Percentiles rank a stretch among this genome's conserved stretches.
Conservation (phyloP, 768 basidiomycete genomes). For the Piloderma croceum region DNA sequence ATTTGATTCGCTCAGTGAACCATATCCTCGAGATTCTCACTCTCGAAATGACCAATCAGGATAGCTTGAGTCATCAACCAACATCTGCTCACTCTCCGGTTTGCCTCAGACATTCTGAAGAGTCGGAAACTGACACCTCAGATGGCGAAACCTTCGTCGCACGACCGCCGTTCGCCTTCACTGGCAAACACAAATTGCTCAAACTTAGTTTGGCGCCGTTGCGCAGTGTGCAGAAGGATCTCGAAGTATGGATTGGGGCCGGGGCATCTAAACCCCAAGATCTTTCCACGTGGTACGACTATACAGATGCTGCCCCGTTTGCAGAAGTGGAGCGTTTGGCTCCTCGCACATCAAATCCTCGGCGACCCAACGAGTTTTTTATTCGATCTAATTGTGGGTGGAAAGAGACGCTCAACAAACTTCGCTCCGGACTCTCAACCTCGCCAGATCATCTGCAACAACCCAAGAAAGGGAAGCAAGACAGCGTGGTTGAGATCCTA, state of each 20-base stretch:
- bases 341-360: too few species aligned
- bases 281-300: constrained; percentile 33
- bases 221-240: constrained; percentile 52
- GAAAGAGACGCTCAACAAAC: constrained; percentile 47
- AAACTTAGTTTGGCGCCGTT: constrained; percentile 61
- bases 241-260: constrained; percentile 55
- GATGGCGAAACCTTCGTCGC: constrained; percentile 15
- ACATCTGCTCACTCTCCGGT: constrained; percentile 14
- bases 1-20: constrained; percentile 68
- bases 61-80: constrained; percentile 8
- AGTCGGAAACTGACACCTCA: constrained; percentile 8
- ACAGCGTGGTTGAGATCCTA: constrained; percentile 50
- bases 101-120: constrained; percentile 28
- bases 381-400: constrained; percentile 59
- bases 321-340: constrained; percentile 26
- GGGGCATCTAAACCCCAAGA: constrained; percentile 34
- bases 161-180: constrained; percentile 32
- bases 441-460: constrained; percentile 24
- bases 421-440: too few species aligned
- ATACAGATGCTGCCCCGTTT: constrained; percentile 37
- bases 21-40: constrained; percentile 58
- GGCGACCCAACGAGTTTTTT: constrained; percentile 55
- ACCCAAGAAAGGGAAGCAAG: constrained; percentile 44
- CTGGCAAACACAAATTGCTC: constrained; percentile 47
- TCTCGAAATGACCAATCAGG: constrained; percentile 37